These are phyloP conservation scores for Jacaranda mimosifolia DNA, from an alignment of 257 asterid genomes.

Conservation along the genomic window DNA sequence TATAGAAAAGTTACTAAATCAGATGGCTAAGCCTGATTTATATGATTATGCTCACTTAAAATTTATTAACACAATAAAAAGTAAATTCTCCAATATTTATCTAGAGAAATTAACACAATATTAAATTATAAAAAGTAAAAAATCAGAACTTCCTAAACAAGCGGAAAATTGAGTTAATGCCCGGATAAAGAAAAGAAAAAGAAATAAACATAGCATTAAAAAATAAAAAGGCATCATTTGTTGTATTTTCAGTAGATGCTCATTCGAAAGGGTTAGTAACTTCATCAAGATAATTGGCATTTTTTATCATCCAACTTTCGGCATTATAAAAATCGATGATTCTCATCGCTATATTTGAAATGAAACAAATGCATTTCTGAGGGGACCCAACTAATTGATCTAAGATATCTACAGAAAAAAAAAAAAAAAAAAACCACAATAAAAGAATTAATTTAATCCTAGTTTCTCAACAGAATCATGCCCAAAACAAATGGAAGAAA, in stretches of 20 bases:
- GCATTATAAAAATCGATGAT: conserved; percentile 2
- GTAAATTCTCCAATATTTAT: not conserved
- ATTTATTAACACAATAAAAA: not conserved
- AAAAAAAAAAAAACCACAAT: not conserved
- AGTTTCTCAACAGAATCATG: conserved; percentile 12
- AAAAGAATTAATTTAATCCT: conserved; percentile 10
- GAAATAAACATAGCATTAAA: not conserved
- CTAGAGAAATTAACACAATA: not conserved
- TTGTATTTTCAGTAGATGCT: not conserved
- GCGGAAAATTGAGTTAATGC: conserved; percentile 1
- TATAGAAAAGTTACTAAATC: conserved; percentile 3
- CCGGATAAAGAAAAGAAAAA: not conserved
- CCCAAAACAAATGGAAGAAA: not conserved
- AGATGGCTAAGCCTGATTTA: not conserved
- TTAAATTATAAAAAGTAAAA: not conserved
- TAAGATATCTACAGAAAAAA: not conserved
- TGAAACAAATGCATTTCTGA: conserved; percentile 22
- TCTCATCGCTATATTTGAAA: conserved; percentile 2
- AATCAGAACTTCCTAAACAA: not conserved
- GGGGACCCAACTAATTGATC: conserved; percentile 14
- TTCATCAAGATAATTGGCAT: not conserved
- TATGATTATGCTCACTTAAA: conserved; percentile 1
- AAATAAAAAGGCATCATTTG: not conserved
- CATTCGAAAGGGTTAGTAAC: conserved; percentile 1
- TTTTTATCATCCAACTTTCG: conserved; percentile 10